Conservation (phyloP, 2,329 filamentous ascomycete species). For the Arthrobotrys iridis region DNA sequence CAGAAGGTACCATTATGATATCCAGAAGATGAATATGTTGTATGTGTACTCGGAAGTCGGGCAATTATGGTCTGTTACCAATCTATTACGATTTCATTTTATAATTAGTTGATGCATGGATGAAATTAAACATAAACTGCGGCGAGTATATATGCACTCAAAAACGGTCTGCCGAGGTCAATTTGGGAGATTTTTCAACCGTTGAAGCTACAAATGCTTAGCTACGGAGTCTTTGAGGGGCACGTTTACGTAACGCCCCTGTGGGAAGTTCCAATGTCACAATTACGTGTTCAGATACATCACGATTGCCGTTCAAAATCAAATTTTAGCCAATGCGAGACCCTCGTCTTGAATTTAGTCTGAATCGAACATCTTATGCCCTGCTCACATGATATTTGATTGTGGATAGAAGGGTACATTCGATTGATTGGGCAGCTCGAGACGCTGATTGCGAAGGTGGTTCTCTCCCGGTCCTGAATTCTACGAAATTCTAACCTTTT, state of each 20-base stretch:
- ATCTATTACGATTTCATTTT: too few species aligned
- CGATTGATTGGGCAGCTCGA: constrained; percentile 11
- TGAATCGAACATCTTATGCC: background rate
- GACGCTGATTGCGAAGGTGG: background rate
- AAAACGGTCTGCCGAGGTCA: background rate
- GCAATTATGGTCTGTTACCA: too few species aligned
- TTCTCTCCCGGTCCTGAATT: background rate
- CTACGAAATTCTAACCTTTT: background rate
- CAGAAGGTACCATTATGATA: constrained; percentile 6
- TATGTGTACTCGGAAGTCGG: too few species aligned
- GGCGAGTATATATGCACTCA: background rate
- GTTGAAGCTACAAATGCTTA: background rate
- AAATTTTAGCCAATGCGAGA: background rate
- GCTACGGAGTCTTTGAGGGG: background rate
- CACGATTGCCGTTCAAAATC: background rate
- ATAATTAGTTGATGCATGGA: too few species aligned
- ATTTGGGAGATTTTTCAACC: background rate
- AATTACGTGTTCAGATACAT: background rate
- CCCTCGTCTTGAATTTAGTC: background rate
- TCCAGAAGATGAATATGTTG: background rate
- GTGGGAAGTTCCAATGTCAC: background rate
- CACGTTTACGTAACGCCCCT: constrained; percentile 4
- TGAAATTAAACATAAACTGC: background rate
- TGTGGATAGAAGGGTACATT: background rate
- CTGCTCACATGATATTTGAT: too few species aligned